phyloP scores from a whole-genome alignment of 306 rosid species.

The cucumber (Cucumis sativus) region DNA sequence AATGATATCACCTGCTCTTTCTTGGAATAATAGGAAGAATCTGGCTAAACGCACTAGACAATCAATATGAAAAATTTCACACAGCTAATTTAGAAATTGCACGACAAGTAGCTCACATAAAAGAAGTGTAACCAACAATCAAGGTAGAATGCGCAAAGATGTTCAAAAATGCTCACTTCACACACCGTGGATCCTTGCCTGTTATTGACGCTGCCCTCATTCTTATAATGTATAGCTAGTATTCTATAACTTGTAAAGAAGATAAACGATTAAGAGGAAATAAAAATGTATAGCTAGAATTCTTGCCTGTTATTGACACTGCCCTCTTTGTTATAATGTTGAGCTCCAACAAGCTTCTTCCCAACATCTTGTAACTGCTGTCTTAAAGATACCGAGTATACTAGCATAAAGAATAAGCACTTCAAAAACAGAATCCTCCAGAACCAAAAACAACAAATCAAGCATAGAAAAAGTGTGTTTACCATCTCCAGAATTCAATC shows the following conservation, averaged over 20 bases:
- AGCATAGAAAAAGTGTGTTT: slow-evolving; percentile 15
- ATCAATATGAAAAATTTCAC: background rate
- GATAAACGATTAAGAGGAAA: background rate
- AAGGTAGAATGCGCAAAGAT: background rate
- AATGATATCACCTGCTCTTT: background rate
- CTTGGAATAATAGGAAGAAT: background rate
- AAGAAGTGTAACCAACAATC: background rate
- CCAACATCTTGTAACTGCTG: slow-evolving; percentile 99
- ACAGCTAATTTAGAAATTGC: background rate
- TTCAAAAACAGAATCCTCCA: slow-evolving; percentile 18
- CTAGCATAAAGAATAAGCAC: slow-evolving; percentile 34
- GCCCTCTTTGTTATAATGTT: slow-evolving; percentile 95
- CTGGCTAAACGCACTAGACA: background rate
- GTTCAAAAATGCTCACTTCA: background rate
- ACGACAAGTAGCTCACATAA: background rate
- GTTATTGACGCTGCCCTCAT: no score
- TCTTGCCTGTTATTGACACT: slow-evolving; percentile 81
- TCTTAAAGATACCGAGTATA: slow-evolving; percentile 91
- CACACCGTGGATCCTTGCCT: background rate
- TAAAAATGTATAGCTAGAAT: background rate
- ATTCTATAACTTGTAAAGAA: background rate
- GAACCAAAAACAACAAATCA: background rate
- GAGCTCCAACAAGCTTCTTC: slow-evolving; percentile 89
- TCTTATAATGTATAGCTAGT: no score
- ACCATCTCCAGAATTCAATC: slow-evolving; percentile 93